Percentiles rank a stretch among this genome's conserved stretches.
phyloP scores from a whole-genome alignment of 345 rosid genomes.

The Eucalyptus rudis region DNA sequence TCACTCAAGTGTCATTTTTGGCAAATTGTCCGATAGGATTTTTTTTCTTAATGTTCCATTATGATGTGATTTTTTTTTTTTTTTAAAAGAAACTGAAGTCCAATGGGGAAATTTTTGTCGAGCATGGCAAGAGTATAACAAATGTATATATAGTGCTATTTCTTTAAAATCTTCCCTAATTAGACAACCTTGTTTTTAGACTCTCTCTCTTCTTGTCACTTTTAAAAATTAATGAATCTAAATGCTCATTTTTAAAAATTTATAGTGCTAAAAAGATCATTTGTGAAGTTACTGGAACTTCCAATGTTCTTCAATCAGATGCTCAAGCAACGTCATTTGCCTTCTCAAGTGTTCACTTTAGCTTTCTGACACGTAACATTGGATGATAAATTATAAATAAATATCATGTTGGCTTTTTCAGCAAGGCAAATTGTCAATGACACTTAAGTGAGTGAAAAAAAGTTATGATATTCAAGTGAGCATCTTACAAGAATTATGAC shows the following conservation, averaged over 20 bases:
- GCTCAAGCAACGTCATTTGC: neutral
- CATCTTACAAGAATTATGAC: no score
- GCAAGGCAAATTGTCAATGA: neutral
- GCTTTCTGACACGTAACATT: fast-evolving
- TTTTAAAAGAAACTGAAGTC: neutral
- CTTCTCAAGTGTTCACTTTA: neutral
- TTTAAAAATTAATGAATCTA: no score
- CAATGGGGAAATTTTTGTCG: neutral
- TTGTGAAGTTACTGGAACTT: neutral
- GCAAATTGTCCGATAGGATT: neutral
- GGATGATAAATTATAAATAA: no score
- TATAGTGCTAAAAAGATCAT: neutral
- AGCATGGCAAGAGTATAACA: neutral
- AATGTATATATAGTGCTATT: no score
- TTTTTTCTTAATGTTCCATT: neutral
- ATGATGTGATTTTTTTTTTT: neutral
- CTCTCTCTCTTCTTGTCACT: neutral
- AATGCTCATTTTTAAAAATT: neutral
- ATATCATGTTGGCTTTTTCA: neutral
- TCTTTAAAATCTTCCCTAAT: neutral
- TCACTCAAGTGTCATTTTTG: no score
- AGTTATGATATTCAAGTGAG: neutral
- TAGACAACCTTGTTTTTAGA: neutral
- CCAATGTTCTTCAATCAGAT: neutral
- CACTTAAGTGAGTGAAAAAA: neutral